Base-by-base conservation (phyloP, 805 yeast species). In the Starmera dryadoides region DNA sequence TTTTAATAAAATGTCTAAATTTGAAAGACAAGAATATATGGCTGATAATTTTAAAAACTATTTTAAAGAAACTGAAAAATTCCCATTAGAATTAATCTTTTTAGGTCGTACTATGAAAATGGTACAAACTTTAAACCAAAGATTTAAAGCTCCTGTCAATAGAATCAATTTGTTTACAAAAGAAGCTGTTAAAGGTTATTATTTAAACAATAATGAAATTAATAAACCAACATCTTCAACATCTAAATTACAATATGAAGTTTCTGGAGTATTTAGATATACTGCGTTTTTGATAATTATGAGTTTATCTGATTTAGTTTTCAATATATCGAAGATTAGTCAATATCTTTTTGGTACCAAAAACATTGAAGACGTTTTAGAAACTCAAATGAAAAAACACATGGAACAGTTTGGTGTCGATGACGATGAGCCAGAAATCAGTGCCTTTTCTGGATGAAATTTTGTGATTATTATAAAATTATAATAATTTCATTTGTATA, bases 61-160 rank as follows among this genome's bases (percentile, higher is more conserved):
- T 45, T 64, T 84, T 41, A 58, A 74, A 41, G 86, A 82, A 54
- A 69, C 80, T 6, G 73, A 73, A 35, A 73, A 73, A 56, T 77
- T 85, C 52, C 94, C 94, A 3, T 58, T 78, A 43, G 78, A 77
- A 34, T 56, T 84, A 39, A 66, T 80, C 16, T 83, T 84, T 48
- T 60, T 85, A 6, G 76, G 82, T 39, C 63, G 91, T 50, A 69
- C 85, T 10, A 80, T 82, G 82, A 64, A 89, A 43, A 82, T 84
- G 65, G 71, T 85, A 37, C 91, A 83, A 54, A 79, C 78, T 19
- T 58, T 81, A 45, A 84, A 85, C 55, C 77, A 75, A 46, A 63
- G 62, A 28, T 75, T 73, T 53, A 86, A 81, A 4, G 74, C 86
- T 14, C 91, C 89, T 0, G 81, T 82, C n/a, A 84, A 84, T 55